Conservation (phyloP, 1,139 yeast genomes). For the Taphrina deformans region DNA sequence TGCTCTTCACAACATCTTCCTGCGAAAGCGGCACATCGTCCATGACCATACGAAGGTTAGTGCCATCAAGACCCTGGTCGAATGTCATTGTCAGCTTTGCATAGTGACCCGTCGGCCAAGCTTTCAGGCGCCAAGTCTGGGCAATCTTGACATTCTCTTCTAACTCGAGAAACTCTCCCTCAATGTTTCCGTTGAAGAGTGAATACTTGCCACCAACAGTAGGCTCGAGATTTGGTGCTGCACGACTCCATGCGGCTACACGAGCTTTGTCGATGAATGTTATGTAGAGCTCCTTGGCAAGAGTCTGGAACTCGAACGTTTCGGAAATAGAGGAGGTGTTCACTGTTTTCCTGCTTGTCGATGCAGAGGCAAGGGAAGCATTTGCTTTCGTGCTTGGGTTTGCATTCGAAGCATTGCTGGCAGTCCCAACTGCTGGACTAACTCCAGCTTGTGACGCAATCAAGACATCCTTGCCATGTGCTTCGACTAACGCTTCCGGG, state of each 20-base stretch:
- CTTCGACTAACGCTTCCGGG: conserved; percentile 71
- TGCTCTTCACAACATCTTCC: conserved; percentile 80
- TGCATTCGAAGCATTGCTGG: conserved; percentile 42
- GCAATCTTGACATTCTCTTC: conserved; percentile 60
- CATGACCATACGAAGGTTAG: conserved; percentile 75
- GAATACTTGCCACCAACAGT: conserved; percentile 62
- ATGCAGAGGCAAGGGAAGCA: conserved; percentile 33
- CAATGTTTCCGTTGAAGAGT: conserved; percentile 85
- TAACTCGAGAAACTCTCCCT: conserved; percentile 65
- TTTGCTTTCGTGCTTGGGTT: conserved; percentile 33
- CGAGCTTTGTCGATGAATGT: conserved; percentile 75
- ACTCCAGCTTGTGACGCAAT: conserved; percentile 67
- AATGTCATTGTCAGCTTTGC: conserved; percentile 68
- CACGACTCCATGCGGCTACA: conserved; percentile 86
- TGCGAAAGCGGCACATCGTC: conserved; percentile 96
- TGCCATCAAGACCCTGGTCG: conserved; percentile 76
- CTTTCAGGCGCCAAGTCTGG: conserved; percentile 81
- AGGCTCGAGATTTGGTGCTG: conserved; percentile 66
- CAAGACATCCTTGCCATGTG: conserved; percentile 86
- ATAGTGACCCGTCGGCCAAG: conserved; percentile 82
- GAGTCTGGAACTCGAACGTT: conserved; percentile 78
- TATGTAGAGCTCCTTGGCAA: conserved; percentile 78
- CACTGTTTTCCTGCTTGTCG: conserved; percentile 35
- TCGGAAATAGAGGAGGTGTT: conserved; percentile 63
- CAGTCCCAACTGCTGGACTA: conserved; percentile 64